Evolutionary conservation across 805 yeast species (phyloP), one percentile per base, ranked within the genome.

Genomic region (Hermanozyma aechmeae): DNA sequence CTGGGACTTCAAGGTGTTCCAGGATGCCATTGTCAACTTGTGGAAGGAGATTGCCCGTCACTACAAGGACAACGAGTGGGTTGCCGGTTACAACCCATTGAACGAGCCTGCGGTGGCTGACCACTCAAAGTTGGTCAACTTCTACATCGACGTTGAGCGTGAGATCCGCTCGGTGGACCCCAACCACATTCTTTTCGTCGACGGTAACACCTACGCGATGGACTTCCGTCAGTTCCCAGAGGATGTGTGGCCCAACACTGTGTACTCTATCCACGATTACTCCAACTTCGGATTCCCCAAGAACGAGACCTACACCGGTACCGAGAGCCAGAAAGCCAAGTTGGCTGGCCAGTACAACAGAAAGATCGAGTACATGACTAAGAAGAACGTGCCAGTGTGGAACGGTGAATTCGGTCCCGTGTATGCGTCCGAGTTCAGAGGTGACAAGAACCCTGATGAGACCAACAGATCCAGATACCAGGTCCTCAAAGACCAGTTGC

Each of bases 391-490:
- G 7, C 72, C 74, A 3, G 71, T 68, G 13, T 68, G 74, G 74
- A 65, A 66, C 43, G 73, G 73, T 17, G 70, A 68, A 45, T 65
- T 68, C 43, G 71, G 74, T 19, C 71, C 73, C 6, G 71, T 68
- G 20, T 65, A 65, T 40, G 61, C 68, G 12, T 52, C 66, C 9
- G 46, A 55, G 15, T 51, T 45, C 15, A 50, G 73, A 31, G 70
- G 70, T 13, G 70, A 65, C 39, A 28, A 33, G 1, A 49, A 63
- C 31, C 49, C 54, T 5, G 66, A 53, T 9, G 39, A 39, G 16
- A 59, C 53, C 27, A 68, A 68, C 40, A 36, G 30, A 11, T 48
- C 57, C 9, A 55, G 74, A 22, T 65, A 62, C 43, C 38, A 52
- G 14, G 58, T 67, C 16, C 53, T 68, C 39, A 55, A 56, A 31